Percentiles rank a stretch among this genome's conserved stretches.
These are phyloP conservation scores for Ceraceosorus guamensis DNA, from an alignment of 1,284 basidiomycete species.

Conservation along the genomic window DNA sequence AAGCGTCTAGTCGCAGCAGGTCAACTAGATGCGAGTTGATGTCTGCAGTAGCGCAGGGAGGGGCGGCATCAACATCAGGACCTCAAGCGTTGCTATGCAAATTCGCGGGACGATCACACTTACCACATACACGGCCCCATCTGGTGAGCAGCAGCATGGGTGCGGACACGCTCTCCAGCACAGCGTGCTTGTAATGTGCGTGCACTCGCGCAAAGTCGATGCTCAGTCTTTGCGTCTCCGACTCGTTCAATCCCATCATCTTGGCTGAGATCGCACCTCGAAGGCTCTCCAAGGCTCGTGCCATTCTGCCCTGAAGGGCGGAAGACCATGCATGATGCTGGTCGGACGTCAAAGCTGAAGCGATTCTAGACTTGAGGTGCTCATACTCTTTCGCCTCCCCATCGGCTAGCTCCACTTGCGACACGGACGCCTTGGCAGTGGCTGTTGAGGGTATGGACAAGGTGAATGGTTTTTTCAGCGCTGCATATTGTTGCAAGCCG, in stretches of 20 bases:
- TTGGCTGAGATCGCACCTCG: background rate
- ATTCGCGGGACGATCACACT: background rate
- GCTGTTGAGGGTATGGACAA: no score
- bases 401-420: no score
- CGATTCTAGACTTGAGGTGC: background rate
- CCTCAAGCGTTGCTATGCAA: background rate
- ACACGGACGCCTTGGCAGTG: no score
- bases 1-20: background rate
- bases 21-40: background rate
- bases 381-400: background rate
- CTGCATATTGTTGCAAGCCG: no score
- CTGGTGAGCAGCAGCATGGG: background rate
- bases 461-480: no score
- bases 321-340: background rate
- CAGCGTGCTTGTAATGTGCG: background rate
- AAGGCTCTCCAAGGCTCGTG: background rate
- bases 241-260: background rate
- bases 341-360: no score
- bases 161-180: background rate
- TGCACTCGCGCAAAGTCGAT: background rate
- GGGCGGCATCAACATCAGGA: background rate
- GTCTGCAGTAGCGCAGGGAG: background rate
- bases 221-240: background rate
- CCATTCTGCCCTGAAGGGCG: background rate
- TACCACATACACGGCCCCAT: background rate